Conservation (phyloP, 1,139 yeast species). For the Debaryomyces robertsiae region DNA sequence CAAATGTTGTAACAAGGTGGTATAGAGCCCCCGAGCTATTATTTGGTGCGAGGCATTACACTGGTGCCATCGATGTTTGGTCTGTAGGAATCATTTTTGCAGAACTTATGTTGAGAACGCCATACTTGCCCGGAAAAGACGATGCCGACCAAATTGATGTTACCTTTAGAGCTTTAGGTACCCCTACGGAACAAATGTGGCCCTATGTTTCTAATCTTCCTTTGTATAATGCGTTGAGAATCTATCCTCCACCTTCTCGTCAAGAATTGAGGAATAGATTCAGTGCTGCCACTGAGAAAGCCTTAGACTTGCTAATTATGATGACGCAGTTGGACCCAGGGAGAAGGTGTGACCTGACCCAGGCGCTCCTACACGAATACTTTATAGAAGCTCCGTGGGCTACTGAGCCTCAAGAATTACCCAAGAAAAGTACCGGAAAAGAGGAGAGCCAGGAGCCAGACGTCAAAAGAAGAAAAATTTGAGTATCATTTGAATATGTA, state of each 20-base stretch:
- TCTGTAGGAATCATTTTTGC: conserved; percentile 96
- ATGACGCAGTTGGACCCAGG: conserved; percentile 82
- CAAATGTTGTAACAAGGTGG: conserved; percentile 97
- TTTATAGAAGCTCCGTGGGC: conserved; percentile 79
- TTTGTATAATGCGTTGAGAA: conserved; percentile 65
- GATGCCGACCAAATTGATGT: conserved; percentile 88
- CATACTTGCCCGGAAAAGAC: conserved; percentile 90
- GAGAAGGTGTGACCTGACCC: conserved; percentile 65
- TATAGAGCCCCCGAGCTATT: conserved; percentile 92
- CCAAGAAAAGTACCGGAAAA: conserved; percentile 45
- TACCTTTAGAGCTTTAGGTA: conserved; percentile 91
- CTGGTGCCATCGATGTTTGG: conserved; percentile 91
- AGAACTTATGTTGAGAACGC: conserved; percentile 90
- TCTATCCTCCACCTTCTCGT: conserved; percentile 83
- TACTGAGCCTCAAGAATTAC: conserved; percentile 69
- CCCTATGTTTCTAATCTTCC: conserved; percentile 85
- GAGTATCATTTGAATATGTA: conserved; percentile 9
- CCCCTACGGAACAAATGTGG: conserved; percentile 93
- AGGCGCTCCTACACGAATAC: conserved; percentile 67
- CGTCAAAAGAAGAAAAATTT: conserved; percentile 14
- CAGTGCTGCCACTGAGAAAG: conserved; percentile 88
- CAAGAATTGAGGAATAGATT: conserved; percentile 81
- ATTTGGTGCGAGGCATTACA: conserved; percentile 87
- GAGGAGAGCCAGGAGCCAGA: conserved; percentile 20
- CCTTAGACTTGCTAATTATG: conserved; percentile 71